Percentiles rank a stretch among this genome's conserved stretches.
phyloP scores from a whole-genome alignment of 2,329 filamentous ascomycete species.

The Verticillium tricorpus region DNA sequence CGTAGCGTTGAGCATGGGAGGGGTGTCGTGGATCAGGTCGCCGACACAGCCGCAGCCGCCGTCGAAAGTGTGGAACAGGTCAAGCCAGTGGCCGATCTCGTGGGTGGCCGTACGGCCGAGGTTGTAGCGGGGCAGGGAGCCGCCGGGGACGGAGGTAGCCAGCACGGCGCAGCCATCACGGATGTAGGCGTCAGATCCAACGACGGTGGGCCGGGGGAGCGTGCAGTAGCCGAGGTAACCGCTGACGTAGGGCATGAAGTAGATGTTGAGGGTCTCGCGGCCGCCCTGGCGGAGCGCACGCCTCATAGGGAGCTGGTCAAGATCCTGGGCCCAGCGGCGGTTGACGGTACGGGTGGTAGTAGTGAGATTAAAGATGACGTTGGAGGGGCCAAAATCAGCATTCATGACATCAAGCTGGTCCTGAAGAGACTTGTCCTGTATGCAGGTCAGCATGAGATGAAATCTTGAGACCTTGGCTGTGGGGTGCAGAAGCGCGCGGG shows the following conservation, averaged over 20 bases:
- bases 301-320: conserved; percentile 35
- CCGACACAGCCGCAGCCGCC: conserved; percentile 30
- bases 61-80: conserved; percentile 43
- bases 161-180: conserved; percentile 35
- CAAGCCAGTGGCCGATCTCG: conserved; percentile 46
- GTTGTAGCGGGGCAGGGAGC: conserved; percentile 26
- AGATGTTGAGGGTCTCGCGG: conserved; percentile 38
- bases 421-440: conserved; percentile 27
- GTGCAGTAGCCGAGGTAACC: conserved; percentile 19
- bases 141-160: conserved; percentile 30
- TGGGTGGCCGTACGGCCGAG: conserved; percentile 29
- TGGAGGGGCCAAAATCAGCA: conserved; percentile 34
- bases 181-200: conserved; percentile 27
- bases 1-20: conserved; percentile 26
- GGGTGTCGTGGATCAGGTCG: conserved; percentile 36
- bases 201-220: conserved; percentile 31
- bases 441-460: not conserved
- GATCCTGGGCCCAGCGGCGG: conserved; percentile 32
- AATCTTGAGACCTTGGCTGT: conserved; percentile 3
- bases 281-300: conserved; percentile 37
- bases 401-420: conserved; percentile 43
- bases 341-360: conserved; percentile 42
- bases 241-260: conserved; percentile 28
- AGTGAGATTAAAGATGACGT: conserved; percentile 39
- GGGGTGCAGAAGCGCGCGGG: not conserved